These are phyloP conservation scores for Aquilaria yunnanensis DNA, from an alignment of 345 rosid species.

Conservation along the genomic window DNA sequence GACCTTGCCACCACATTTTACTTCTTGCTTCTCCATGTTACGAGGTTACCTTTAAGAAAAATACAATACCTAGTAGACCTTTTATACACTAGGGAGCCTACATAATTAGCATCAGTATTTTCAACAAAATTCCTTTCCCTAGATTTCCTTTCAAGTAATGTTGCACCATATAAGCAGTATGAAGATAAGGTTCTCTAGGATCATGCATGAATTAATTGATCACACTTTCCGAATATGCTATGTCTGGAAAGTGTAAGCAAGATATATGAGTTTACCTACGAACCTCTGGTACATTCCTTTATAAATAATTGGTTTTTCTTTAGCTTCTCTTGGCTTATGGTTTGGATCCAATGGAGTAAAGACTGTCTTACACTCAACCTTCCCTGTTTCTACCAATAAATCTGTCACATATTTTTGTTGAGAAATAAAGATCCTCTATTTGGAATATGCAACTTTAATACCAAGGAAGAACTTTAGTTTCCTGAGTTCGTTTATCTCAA, in stretches of 20 bases:
- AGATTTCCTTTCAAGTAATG: slow-evolving; percentile 1
- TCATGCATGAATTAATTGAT: slow-evolving; percentile 7
- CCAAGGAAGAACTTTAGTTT: slow-evolving; percentile 2
- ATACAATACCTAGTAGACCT: too few relatives aligned
- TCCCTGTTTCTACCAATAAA: too few relatives aligned
- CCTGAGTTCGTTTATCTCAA: background rate
- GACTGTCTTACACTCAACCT: background rate
- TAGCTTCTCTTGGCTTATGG: background rate
- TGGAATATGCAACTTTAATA: too few relatives aligned
- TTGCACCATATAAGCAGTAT: too few relatives aligned
- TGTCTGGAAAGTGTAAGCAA: background rate
- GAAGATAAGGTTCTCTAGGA: background rate
- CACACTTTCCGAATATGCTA: background rate
- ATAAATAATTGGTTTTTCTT: background rate
- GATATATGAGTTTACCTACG: slow-evolving; percentile 3
- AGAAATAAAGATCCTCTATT: too few relatives aligned
- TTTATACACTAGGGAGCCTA: too few relatives aligned
- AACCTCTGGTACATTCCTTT: slow-evolving; percentile 3
- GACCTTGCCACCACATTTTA: background rate
- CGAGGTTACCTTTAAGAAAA: too few relatives aligned
- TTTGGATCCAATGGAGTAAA: slow-evolving; percentile 5
- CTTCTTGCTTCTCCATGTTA: too few relatives aligned
- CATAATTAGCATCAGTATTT: background rate
- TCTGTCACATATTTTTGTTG: too few relatives aligned
- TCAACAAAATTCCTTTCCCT: background rate